Evolutionary conservation across 2,329 filamentous ascomycete genomes (phyloP).

Genomic region (Aspergillus quadrilineatus): DNA sequence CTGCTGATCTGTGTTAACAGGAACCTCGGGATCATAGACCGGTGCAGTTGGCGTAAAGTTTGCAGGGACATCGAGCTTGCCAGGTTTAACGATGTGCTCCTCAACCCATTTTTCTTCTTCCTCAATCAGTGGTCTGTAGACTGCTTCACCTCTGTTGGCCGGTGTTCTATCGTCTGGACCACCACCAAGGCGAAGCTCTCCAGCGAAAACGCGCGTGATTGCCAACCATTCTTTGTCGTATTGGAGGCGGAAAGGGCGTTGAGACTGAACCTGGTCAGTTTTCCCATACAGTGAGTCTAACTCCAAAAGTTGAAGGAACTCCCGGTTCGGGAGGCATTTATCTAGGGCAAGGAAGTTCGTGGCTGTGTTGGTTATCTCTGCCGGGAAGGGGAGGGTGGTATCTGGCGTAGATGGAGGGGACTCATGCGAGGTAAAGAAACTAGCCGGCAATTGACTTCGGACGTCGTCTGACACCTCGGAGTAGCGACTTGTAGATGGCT

Average conservation of each 20-base stretch:
- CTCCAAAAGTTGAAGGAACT: constrained; percentile 78
- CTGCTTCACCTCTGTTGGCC: constrained; percentile 64
- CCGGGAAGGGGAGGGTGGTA: constrained; percentile 65
- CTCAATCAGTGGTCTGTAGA: constrained; percentile 68
- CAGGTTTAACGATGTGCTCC: constrained; percentile 64
- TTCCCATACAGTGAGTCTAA: constrained; percentile 52
- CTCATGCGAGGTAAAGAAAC: constrained; percentile 58
- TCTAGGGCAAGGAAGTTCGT: constrained; percentile 88
- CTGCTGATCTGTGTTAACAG: constrained; percentile 60
- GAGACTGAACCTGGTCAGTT: constrained; percentile 1
- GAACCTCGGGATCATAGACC: constrained; percentile 59
- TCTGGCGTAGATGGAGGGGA: constrained; percentile 37
- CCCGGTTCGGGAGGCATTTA: constrained; percentile 77
- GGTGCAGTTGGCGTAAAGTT: constrained; percentile 79
- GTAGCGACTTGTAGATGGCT: constrained; percentile 10
- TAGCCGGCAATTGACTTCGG: constrained; percentile 71
- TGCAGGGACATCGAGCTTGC: constrained; percentile 67
- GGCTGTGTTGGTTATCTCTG: constrained; percentile 71
- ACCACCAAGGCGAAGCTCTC: constrained; percentile 64
- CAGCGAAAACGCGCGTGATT: constrained; percentile 79
- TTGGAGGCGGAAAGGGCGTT: constrained; percentile 60
- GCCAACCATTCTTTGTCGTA: constrained; percentile 97
- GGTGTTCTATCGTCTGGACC: constrained; percentile 55
- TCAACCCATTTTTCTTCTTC: constrained; percentile 76
- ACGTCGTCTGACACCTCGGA: constrained; percentile 60